These are phyloP conservation scores for Aspergillus panamensis DNA, from an alignment of 495 filamentous ascomycete genomes.

Conservation along the genomic window DNA sequence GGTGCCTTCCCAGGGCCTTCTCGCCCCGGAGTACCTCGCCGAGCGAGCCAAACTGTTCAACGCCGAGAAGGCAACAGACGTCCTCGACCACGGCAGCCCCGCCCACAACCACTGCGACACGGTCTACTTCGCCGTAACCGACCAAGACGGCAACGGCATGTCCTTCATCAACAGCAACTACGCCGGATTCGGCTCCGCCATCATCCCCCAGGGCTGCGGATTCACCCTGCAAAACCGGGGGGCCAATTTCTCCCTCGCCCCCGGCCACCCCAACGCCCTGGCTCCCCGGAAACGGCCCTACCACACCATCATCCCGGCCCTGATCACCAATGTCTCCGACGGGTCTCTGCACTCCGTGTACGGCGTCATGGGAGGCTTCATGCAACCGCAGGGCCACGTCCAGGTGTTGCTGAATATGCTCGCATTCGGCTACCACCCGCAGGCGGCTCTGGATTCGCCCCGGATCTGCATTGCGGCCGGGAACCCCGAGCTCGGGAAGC, in stretches of 20 bases:
- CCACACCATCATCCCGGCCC: conserved; percentile 94
- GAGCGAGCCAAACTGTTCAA: conserved; percentile 68
- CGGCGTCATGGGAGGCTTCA: conserved; percentile 97
- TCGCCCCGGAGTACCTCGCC: conserved; percentile 61
- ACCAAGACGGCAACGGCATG: conserved; percentile 79
- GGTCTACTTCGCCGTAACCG: conserved; percentile 86
- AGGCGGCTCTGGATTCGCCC: conserved; percentile 87
- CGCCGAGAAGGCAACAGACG: conserved; percentile 51
- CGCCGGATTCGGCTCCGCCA: conserved; percentile 81
- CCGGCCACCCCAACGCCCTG: conserved; percentile 70
- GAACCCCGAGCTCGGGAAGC: conserved; percentile 52
- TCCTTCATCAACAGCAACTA: conserved; percentile 98
- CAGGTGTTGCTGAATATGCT: conserved; percentile 92
- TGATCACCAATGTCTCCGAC: conserved; percentile 75
- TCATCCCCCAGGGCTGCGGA: conserved; percentile 78
- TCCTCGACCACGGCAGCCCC: conserved; percentile 60
- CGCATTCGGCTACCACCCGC: conserved; percentile 77
- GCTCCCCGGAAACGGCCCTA: conserved; percentile 87
- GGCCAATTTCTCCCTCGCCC: conserved; percentile 68
- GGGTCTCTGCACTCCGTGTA: conserved; percentile 75
- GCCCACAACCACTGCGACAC: conserved; percentile 78
- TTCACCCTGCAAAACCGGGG: conserved; percentile 97
- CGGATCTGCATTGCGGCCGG: conserved; percentile 76
- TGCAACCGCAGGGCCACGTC: conserved; percentile 98
- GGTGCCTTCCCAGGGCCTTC: conserved; percentile 61